Conservation (phyloP, 2,329 filamentous ascomycete species). For the Fusarium bactridioides region DNA sequence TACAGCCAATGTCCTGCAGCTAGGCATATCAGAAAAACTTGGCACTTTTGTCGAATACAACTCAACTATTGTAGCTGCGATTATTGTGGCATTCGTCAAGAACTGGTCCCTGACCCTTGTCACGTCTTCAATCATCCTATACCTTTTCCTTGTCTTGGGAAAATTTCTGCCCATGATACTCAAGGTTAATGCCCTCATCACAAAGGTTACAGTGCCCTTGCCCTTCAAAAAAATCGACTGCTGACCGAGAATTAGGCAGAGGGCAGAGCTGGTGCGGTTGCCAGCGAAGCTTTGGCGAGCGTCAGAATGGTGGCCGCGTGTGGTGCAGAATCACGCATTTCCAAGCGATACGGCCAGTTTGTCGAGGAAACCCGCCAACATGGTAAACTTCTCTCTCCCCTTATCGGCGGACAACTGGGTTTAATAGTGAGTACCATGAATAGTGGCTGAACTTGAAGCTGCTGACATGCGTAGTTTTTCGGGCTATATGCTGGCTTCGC, state of each 20-base stretch:
- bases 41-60: conserved; percentile 65
- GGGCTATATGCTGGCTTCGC: conserved; percentile 61
- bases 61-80: conserved; percentile 60
- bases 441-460: neutral
- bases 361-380: conserved; percentile 62
- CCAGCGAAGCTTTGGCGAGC: conserved; percentile 66
- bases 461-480: conserved; percentile 55
- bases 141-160: conserved; percentile 59
- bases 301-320: conserved; percentile 71
- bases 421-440: conserved; percentile 44
- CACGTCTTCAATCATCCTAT: conserved; percentile 63
- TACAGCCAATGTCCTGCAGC: conserved; percentile 69
- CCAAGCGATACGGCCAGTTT: conserved; percentile 61
- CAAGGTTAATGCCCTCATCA: conserved; percentile 56
- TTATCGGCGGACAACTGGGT: conserved; percentile 62
- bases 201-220: conserved; percentile 43
- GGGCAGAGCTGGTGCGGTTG: conserved; percentile 64
- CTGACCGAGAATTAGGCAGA: conserved; percentile 52
- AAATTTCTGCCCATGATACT: conserved; percentile 64
- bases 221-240: neutral
- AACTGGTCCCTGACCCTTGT: conserved; percentile 69
- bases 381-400: conserved; percentile 58
- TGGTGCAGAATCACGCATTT: conserved; percentile 65
- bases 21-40: conserved; percentile 71
- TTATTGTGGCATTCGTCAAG: conserved; percentile 63